Conservation (phyloP, 2,329 filamentous ascomycete genomes). For the Talaromyces funiculosus region DNA sequence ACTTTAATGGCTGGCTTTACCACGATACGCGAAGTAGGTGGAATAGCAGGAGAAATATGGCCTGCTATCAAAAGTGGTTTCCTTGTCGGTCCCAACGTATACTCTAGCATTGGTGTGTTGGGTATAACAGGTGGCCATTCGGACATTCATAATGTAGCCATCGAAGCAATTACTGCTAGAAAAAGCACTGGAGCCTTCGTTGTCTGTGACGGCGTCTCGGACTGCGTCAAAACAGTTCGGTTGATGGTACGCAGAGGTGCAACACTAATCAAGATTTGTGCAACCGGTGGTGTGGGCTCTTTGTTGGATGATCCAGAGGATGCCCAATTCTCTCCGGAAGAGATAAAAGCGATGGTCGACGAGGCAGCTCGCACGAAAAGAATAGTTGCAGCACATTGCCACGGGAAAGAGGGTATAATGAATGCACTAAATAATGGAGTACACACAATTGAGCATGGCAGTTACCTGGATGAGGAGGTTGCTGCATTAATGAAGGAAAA, state of each 20-base stretch:
- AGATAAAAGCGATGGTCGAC: slow-evolving; percentile 41
- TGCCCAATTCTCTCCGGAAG: slow-evolving; percentile 42
- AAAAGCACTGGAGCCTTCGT: slow-evolving; percentile 29
- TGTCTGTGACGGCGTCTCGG: slow-evolving; percentile 44
- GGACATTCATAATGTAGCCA: slow-evolving; percentile 38
- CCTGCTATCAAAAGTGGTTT: slow-evolving; percentile 41
- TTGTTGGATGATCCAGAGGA: slow-evolving; percentile 41
- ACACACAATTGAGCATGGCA: slow-evolving; percentile 47
- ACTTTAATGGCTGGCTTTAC: slow-evolving; percentile 48
- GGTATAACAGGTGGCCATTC: slow-evolving; percentile 48
- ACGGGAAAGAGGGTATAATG: slow-evolving; percentile 46
- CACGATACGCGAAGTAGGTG: slow-evolving; percentile 46
- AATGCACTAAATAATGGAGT: slow-evolving; percentile 42
- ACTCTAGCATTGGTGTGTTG: slow-evolving; percentile 41
- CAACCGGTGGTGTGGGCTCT: slow-evolving; percentile 42
- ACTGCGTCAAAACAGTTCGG: slow-evolving; percentile 42
- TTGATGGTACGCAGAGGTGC: slow-evolving; percentile 44
- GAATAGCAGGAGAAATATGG: slow-evolving; percentile 43
- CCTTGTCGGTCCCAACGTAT: slow-evolving; percentile 47
- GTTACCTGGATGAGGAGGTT: slow-evolving; percentile 44
- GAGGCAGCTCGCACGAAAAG: slow-evolving; percentile 39
- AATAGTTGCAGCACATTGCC: slow-evolving; percentile 41
- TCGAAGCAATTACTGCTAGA: slow-evolving; percentile 28
- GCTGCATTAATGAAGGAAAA: slow-evolving; percentile 43
- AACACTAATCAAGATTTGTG: slow-evolving; percentile 45